Evolutionary conservation across 2,329 filamentous ascomycete genomes (phyloP).

Genomic region (Diaporthe eres): DNA sequence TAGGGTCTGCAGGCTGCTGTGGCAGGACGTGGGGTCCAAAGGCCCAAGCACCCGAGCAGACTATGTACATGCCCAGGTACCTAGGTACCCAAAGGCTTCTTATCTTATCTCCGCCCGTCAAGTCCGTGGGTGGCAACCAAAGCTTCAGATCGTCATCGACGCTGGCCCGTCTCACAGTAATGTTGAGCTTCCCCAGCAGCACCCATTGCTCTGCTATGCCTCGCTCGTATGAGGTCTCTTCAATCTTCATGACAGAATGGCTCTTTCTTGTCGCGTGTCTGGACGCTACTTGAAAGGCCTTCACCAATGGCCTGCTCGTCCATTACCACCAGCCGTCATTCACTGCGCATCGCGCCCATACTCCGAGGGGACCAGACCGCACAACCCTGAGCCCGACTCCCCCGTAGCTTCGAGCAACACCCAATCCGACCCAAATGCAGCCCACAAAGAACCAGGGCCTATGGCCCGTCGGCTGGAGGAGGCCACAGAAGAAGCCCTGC

Average conservation of each 20-base stretch:
- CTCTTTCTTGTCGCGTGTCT: constrained; percentile 25
- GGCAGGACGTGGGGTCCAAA: too few relatives aligned
- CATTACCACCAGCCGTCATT: too few relatives aligned
- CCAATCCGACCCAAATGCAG: background rate
- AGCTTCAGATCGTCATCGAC: constrained; percentile 35
- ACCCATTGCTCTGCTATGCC: constrained; percentile 17
- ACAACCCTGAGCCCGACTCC: background rate
- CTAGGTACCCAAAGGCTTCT: background rate
- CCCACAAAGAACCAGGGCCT: constrained; percentile 54
- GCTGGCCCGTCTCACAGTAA: background rate
- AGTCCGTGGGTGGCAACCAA: constrained; percentile 24
- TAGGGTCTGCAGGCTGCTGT: too few relatives aligned
- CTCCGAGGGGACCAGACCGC: constrained; percentile 13
- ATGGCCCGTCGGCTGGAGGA: constrained; percentile 72
- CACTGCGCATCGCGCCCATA: constrained; percentile 18
- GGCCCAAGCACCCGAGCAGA: too few relatives aligned
- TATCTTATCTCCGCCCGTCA: constrained; percentile 37
- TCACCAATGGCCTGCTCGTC: background rate
- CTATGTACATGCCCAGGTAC: background rate
- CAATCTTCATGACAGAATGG: constrained; percentile 23
- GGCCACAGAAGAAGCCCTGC: constrained; percentile 74
- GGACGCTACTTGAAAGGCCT: constrained; percentile 21
- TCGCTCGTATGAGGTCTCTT: background rate
- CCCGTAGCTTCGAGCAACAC: background rate
- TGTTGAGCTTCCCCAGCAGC: constrained; percentile 7